phyloP scores from a whole-genome alignment of 176 grass and related monocot genomes.

The Puccinellia tenuiflora region DNA sequence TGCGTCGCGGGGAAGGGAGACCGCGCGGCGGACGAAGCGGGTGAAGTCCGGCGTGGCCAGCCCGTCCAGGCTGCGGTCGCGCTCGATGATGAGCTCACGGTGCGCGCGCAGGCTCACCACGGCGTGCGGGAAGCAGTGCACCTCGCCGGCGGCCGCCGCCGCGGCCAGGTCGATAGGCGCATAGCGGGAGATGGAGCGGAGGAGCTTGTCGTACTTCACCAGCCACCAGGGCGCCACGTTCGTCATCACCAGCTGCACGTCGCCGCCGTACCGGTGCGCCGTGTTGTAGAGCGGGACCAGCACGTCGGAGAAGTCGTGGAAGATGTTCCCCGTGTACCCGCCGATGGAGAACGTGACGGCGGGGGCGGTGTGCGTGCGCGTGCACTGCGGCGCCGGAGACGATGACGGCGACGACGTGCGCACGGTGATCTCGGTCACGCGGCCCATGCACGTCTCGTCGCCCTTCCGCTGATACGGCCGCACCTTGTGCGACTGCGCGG shows the following conservation, averaged over 20 bases:
- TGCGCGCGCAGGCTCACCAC: constrained; percentile 69
- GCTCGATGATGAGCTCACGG: constrained; percentile 72
- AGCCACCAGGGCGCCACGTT: constrained; percentile 68
- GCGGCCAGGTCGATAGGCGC: constrained; percentile 38
- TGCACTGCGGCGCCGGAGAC: constrained; percentile 36
- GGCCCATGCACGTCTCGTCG: constrained; percentile 43
- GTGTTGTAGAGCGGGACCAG: constrained; percentile 75
- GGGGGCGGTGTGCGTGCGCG: constrained; percentile 15
- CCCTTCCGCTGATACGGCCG: constrained; percentile 86
- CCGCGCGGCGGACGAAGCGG: constrained; percentile 56
- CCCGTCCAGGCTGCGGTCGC: constrained; percentile 20
- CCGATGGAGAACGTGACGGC: constrained; percentile 69
- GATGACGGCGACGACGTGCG: neutral
- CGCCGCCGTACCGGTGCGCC: constrained; percentile 32
- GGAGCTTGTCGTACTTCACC: constrained; percentile 62
- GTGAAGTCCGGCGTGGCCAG: constrained; percentile 74
- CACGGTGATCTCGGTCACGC: constrained; percentile 46
- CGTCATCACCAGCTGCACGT: constrained; percentile 66
- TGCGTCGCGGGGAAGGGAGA: constrained; percentile 50
- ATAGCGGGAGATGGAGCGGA: constrained; percentile 49
- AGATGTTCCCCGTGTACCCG: constrained; percentile 95
- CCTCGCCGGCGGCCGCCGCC: constrained; percentile 24
- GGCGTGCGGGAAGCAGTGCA: constrained; percentile 63
- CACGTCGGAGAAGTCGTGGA: constrained; percentile 98
- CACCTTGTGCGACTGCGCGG: constrained; percentile 25